Percentiles rank a stretch among this genome's conserved stretches.
Conservation (phyloP, 1,284 basidiomycete species). For the Malassezia nana region DNA sequence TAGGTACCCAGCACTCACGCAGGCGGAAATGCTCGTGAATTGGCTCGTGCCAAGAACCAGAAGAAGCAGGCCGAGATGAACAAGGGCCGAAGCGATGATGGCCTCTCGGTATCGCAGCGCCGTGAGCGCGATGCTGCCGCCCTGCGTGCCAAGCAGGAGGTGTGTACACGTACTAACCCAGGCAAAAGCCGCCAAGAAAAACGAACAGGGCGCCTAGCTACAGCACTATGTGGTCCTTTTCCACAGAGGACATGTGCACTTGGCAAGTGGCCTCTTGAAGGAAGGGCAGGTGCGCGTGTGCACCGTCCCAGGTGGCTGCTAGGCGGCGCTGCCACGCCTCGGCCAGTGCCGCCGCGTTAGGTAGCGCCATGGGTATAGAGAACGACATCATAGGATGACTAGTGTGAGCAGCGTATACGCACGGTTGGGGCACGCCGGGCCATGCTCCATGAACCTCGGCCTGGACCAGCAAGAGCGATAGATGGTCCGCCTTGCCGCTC, state of each 20-base stretch:
- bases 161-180: conserved; percentile 20
- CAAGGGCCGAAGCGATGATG: conserved; percentile 33
- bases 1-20: conserved; percentile 3
- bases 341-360: not conserved
- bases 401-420: not conserved
- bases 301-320: not conserved
- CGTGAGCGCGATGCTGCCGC: conserved; percentile 40
- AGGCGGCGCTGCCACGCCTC: not conserved
- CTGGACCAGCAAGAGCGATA: conserved; percentile 1
- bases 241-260: not conserved
- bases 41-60: conserved; percentile 43
- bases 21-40: conserved; percentile 45
- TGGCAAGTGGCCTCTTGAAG: not conserved
- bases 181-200: conserved; percentile 15
- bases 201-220: conserved; percentile 1
- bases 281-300: not conserved
- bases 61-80: conserved; percentile 41
- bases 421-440: not conserved
- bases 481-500: not conserved
- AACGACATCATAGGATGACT: not conserved
- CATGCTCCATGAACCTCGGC: not conserved
- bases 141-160: conserved; percentile 39
- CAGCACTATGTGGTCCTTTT: conserved; percentile 11
- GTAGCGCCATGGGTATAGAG: not conserved
- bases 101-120: conserved; percentile 29